Conservation (phyloP, 2,329 filamentous ascomycete species). For the Venturia effusa region DNA sequence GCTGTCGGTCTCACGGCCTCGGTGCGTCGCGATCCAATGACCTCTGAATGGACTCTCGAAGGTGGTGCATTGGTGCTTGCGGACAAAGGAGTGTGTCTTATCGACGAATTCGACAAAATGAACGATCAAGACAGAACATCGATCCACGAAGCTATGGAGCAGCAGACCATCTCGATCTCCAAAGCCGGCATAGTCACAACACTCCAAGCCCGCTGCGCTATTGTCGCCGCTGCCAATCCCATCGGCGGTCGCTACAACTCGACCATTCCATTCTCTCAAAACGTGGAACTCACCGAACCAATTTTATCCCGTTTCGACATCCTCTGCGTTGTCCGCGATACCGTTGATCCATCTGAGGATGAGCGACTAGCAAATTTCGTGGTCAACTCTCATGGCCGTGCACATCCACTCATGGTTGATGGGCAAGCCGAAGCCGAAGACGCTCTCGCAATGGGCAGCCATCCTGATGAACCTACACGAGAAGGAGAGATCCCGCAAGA, state of each 20-base stretch:
- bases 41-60: slow-evolving; percentile 94
- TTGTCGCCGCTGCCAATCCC: slow-evolving; percentile 93
- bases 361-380: slow-evolving; percentile 91
- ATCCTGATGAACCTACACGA: slow-evolving; percentile 39
- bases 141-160: slow-evolving; percentile 99
- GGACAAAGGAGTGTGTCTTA: slow-evolving; percentile 87
- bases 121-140: slow-evolving; percentile 97
- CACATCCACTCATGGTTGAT: slow-evolving; percentile 48
- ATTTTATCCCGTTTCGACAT: slow-evolving; percentile 98
- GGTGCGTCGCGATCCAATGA: slow-evolving; percentile 88
- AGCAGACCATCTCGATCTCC: slow-evolving; percentile 98
- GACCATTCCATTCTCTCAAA: slow-evolving; percentile 89
- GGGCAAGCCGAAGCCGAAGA: not conserved
- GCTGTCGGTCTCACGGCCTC: slow-evolving; percentile 96
- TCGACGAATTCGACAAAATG: slow-evolving; percentile 99
- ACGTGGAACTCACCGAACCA: slow-evolving; percentile 92
- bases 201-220: slow-evolving; percentile 86
- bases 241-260: slow-evolving; percentile 95
- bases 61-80: slow-evolving; percentile 91
- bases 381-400: slow-evolving; percentile 83
- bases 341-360: slow-evolving; percentile 84
- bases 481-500: slow-evolving; percentile 78
- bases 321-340: slow-evolving; percentile 89
- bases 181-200: slow-evolving; percentile 98
- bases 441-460: slow-evolving; percentile 49